Conservation (phyloP, 176 grass and related monocot species). For the Eleusine coracana region DNA sequence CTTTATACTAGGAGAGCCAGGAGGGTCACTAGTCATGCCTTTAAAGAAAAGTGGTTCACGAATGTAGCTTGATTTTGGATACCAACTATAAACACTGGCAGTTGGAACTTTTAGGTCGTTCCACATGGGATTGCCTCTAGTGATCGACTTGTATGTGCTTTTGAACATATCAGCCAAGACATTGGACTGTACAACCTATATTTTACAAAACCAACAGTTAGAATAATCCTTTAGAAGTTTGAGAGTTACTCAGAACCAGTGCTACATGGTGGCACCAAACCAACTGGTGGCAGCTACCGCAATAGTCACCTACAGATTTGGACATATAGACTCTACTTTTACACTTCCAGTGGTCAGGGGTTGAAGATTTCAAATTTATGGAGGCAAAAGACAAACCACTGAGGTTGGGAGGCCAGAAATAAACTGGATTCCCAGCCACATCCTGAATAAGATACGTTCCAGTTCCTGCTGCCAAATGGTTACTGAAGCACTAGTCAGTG, state of each 20-base stretch:
- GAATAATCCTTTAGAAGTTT: not conserved
- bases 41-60: constrained; percentile 55
- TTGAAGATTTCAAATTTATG: not conserved
- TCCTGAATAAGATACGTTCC: not conserved
- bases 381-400: not conserved
- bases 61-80: constrained; percentile 60
- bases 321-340: not conserved
- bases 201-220: constrained; percentile 20
- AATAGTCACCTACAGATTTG: not conserved
- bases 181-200: constrained; percentile 58
- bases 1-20: constrained; percentile 48
- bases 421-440: not conserved
- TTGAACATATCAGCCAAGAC: constrained; percentile 70
- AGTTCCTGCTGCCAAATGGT: not conserved
- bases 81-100: constrained; percentile 49
- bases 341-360: not conserved
- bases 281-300: not conserved
- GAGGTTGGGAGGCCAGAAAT: not conserved
- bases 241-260: not conserved
- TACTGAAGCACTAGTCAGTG: not conserved
- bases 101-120: constrained; percentile 56
- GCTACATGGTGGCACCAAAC: not conserved
- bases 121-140: constrained; percentile 62
- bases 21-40: constrained; percentile 51
- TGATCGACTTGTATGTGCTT: constrained; percentile 45